Conservation (phyloP, 352 stramenopile genomes). For the Elongisporangium prolatum region DNA sequence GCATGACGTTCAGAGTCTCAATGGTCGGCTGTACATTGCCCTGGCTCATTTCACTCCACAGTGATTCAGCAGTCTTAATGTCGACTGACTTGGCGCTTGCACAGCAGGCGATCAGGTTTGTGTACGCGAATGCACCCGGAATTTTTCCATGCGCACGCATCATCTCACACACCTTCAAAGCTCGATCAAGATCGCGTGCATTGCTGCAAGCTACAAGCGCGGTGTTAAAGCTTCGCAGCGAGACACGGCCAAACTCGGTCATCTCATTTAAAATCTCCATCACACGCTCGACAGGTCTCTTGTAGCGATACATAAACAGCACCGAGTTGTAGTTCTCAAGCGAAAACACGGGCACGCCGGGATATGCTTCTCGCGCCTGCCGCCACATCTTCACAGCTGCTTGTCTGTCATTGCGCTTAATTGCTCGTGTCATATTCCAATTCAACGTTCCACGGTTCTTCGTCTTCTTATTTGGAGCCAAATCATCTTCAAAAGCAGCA, state of each 20-base stretch:
- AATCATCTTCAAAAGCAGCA: too few species aligned
- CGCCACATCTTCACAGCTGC: slow-evolving; percentile 23
- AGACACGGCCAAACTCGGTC: slow-evolving; percentile 26
- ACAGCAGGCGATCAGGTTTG: slow-evolving; percentile 66
- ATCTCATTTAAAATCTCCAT: slow-evolving; percentile 52
- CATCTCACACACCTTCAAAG: slow-evolving; percentile 28
- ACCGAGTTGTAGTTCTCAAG: slow-evolving; percentile 52
- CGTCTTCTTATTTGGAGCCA: too few species aligned
- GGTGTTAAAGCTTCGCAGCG: slow-evolving; percentile 57
- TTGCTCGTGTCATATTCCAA: slow-evolving; percentile 14
- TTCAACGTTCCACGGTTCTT: too few species aligned
- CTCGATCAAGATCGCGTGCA: slow-evolving; percentile 29
- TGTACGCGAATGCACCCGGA: slow-evolving; percentile 41
- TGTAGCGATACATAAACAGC: slow-evolving; percentile 41
- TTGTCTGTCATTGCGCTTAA: slow-evolving; percentile 24
- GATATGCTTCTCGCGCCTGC: slow-evolving; percentile 16
- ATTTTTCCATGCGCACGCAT: slow-evolving; percentile 28
- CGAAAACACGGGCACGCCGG: slow-evolving; percentile 22
- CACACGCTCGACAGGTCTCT: slow-evolving; percentile 31
- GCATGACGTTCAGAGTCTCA: slow-evolving; percentile 53
- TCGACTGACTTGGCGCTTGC: slow-evolving; percentile 23
- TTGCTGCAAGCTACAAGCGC: slow-evolving; percentile 64
- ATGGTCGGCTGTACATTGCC: slow-evolving; percentile 31
- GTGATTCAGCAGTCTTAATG: slow-evolving; percentile 25
- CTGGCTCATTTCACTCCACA: slow-evolving; percentile 41